Percentiles rank a stretch among this genome's conserved stretches.
These are phyloP conservation scores for Xylaria sp. DNA, from an alignment of 2,329 filamentous ascomycete species.

Conservation along the genomic window DNA sequence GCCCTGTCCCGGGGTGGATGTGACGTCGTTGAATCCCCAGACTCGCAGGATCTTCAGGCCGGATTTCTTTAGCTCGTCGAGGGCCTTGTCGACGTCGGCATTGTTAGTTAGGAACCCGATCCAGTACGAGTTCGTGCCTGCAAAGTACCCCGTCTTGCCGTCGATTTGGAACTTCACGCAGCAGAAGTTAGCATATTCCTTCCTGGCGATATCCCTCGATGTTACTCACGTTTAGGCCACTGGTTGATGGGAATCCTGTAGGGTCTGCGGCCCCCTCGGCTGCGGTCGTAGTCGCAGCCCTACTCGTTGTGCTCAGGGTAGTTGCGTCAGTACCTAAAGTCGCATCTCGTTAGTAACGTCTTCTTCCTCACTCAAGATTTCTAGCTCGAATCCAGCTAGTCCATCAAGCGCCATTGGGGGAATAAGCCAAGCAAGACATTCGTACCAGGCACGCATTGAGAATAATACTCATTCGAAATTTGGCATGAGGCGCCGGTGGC, in stretches of 20 bases:
- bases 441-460: slow-evolving; percentile 43
- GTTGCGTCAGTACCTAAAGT: slow-evolving; percentile 13
- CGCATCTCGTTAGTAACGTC: slow-evolving; percentile 7
- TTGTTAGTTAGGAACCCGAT: slow-evolving; percentile 56
- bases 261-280: neutral
- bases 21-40: slow-evolving; percentile 68
- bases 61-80: slow-evolving; percentile 54
- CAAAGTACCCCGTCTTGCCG: slow-evolving; percentile 51
- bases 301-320: slow-evolving; percentile 27
- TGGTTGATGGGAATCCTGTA: slow-evolving; percentile 19
- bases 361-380: neutral
- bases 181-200: neutral
- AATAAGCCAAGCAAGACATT: neutral
- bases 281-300: slow-evolving; percentile 9
- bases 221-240: slow-evolving; percentile 17
- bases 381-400: neutral
- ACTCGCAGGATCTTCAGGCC: slow-evolving; percentile 64
- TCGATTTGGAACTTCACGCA: slow-evolving; percentile 46
- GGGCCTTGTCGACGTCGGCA: slow-evolving; percentile 58
- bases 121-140: slow-evolving; percentile 61
- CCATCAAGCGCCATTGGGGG: neutral
- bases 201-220: neutral
- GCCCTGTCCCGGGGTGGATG: slow-evolving; percentile 41
- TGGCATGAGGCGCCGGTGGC: slow-evolving; percentile 39
- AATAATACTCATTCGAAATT: slow-evolving; percentile 43